These are phyloP conservation scores for Takakia lepidozioides DNA, from an alignment of 225 moss, liverwort and hornwort genomes.

Conservation along the genomic window DNA sequence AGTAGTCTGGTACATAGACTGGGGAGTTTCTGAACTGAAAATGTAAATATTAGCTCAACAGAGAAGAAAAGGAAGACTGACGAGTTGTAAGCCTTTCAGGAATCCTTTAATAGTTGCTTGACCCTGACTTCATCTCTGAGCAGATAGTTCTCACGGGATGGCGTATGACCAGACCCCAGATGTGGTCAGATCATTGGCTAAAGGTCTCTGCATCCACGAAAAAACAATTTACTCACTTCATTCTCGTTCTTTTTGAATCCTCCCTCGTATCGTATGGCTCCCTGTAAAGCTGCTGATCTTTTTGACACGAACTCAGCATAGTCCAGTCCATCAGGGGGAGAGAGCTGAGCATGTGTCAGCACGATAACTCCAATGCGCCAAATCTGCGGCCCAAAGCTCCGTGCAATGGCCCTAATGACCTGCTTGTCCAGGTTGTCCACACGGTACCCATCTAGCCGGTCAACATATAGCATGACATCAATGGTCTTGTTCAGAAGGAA, in stretches of 20 bases:
- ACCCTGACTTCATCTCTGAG: too few relatives aligned
- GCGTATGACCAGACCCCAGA: too few relatives aligned
- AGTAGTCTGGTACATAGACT: too few relatives aligned
- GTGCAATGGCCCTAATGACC: conserved; percentile 49
- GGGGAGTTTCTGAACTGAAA: too few relatives aligned
- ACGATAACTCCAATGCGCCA: conserved; percentile 45
- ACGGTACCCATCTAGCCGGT: conserved; percentile 66
- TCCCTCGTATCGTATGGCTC: conserved; percentile 41
- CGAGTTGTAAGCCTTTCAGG: too few relatives aligned
- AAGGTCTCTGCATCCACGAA: too few relatives aligned
- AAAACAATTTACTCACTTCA: conserved; percentile 12
- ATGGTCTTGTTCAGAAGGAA: conserved; percentile 58
- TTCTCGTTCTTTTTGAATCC: conserved; percentile 43
- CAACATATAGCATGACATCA: conserved; percentile 56
- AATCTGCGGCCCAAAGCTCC: conserved; percentile 53
- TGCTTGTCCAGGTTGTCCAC: conserved; percentile 68
- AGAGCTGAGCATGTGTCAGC: conserved; percentile 58
- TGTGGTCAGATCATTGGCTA: too few relatives aligned
- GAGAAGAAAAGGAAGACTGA: too few relatives aligned
- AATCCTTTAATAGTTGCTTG: too few relatives aligned
- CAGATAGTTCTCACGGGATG: too few relatives aligned
- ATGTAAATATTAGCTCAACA: too few relatives aligned
- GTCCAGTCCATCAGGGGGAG: conserved; percentile 48
- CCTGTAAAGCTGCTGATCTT: conserved; percentile 46
- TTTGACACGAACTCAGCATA: conserved; percentile 50